Conservation (phyloP, 2,329 filamentous ascomycete genomes). For the Calonectria henricotiae region DNA sequence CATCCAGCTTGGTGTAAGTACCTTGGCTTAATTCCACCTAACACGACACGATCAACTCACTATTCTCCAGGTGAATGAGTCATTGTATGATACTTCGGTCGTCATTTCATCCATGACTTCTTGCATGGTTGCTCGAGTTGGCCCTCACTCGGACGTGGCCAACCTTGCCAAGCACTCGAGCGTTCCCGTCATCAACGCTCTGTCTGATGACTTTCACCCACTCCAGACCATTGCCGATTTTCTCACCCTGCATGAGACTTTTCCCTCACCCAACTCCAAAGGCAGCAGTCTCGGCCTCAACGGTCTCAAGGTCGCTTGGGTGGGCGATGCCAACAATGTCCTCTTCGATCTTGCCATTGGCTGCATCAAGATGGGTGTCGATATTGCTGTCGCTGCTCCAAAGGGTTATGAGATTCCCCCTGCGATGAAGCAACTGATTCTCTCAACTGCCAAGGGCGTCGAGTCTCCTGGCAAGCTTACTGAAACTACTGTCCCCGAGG, state of each 20-base stretch:
- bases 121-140: constrained; percentile 86
- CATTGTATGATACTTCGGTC: constrained; percentile 90
- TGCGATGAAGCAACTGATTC: constrained; percentile 82
- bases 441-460: constrained; percentile 72
- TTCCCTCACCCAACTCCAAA: constrained; percentile 66
- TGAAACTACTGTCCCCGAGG: constrained; percentile 86
- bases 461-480: constrained; percentile 76
- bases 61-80: constrained; percentile 83
- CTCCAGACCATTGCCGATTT: constrained; percentile 96
- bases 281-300: constrained; percentile 76
- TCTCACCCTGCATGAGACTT: constrained; percentile 88
- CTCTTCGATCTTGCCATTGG: constrained; percentile 93
- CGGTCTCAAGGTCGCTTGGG: constrained; percentile 93
- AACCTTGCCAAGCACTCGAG: constrained; percentile 80
- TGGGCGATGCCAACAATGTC: constrained; percentile 98
- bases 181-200: constrained; percentile 88
- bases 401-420: constrained; percentile 86
- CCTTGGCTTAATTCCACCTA: not conserved
- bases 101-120: constrained; percentile 96
- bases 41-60: constrained; percentile 19
- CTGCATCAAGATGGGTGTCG: constrained; percentile 88
- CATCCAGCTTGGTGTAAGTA: constrained; percentile 88
- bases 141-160: constrained; percentile 82
- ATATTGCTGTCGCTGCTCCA: constrained; percentile 90
- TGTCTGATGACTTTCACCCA: constrained; percentile 94